A percentile compares a stretch with the other conserved stretches of the same genome.
phyloP scores from a whole-genome alignment of 2,329 filamentous ascomycete species.

The Knufia petricola region DNA sequence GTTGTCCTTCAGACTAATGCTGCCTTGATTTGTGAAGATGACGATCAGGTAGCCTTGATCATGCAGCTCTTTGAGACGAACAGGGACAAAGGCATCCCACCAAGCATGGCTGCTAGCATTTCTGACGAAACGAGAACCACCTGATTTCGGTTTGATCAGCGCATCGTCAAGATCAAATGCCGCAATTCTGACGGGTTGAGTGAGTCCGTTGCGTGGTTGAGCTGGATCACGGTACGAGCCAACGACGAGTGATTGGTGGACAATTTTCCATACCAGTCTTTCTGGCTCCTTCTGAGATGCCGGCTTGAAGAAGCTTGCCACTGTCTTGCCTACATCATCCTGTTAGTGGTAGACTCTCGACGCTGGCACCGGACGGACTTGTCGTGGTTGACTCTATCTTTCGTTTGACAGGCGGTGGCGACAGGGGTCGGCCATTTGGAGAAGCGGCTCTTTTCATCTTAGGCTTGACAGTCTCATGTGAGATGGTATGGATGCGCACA shows the following conservation, averaged over 20 bases:
- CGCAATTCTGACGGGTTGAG: slow-evolving; percentile 28
- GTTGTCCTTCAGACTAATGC: slow-evolving; percentile 63
- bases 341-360: slow-evolving; percentile 7
- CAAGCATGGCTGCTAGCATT: slow-evolving; percentile 81
- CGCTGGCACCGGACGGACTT: slow-evolving; percentile 31
- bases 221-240: slow-evolving; percentile 48
- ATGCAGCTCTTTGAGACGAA: slow-evolving; percentile 56
- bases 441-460: slow-evolving; percentile 30
- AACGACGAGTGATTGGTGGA: slow-evolving; percentile 62
- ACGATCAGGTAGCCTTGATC: slow-evolving; percentile 65
- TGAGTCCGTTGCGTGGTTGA: slow-evolving; percentile 9
- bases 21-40: slow-evolving; percentile 82
- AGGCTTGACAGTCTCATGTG: neutral
- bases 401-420: slow-evolving; percentile 48
- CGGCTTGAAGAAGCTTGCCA: slow-evolving; percentile 82
- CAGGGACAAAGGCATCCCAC: slow-evolving; percentile 70
- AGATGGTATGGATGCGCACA: neutral
- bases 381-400: slow-evolving; percentile 46
- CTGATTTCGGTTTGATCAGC: slow-evolving; percentile 68
- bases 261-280: slow-evolving; percentile 57
- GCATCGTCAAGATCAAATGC: slow-evolving; percentile 63
- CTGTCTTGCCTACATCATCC: slow-evolving; percentile 36
- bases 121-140: slow-evolving; percentile 60
- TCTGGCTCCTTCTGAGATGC: slow-evolving; percentile 74
- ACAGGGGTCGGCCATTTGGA: slow-evolving; percentile 37